Conservation (phyloP, 1,284 basidiomycete species). For the Ustilago shanxiensis region DNA sequence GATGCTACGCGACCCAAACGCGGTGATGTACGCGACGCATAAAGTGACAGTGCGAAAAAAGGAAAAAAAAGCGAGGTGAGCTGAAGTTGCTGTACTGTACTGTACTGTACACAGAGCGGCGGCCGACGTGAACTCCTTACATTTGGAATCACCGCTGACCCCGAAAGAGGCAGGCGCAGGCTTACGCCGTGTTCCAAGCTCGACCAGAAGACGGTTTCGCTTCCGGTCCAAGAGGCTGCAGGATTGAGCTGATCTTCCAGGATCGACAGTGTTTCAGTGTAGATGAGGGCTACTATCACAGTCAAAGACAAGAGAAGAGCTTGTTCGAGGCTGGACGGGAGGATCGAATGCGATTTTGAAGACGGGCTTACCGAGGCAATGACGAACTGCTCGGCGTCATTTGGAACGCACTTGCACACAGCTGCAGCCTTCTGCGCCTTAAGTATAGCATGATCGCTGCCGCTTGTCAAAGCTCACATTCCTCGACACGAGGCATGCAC, state of each 20-base stretch:
- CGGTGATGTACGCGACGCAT: conserved; percentile 30
- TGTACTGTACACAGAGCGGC: conserved; percentile 6
- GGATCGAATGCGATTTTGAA: background rate
- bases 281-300: too few species aligned
- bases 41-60: conserved; percentile 35
- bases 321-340: background rate
- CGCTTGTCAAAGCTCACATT: conserved; percentile 4
- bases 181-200: too few species aligned
- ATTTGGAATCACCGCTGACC: conserved; percentile 10
- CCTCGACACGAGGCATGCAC: conserved; percentile 17
- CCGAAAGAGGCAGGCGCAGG: conserved; percentile 3
- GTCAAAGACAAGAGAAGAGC: background rate
- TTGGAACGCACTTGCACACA: conserved; percentile 4
- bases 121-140: conserved; percentile 19
- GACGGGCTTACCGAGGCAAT: background rate
- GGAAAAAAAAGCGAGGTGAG: conserved; percentile 10
- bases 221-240: too few species aligned
- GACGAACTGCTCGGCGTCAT: conserved; percentile 19
- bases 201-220: background rate
- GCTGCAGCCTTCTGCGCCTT: background rate
- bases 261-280: background rate
- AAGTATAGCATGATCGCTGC: too few species aligned
- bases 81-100: too few species aligned
- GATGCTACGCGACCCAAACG: conserved; percentile 25
- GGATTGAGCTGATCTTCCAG: background rate